phyloP scores from a whole-genome alignment of 2,329 filamentous ascomycete genomes.

The Monosporascus sp. region DNA sequence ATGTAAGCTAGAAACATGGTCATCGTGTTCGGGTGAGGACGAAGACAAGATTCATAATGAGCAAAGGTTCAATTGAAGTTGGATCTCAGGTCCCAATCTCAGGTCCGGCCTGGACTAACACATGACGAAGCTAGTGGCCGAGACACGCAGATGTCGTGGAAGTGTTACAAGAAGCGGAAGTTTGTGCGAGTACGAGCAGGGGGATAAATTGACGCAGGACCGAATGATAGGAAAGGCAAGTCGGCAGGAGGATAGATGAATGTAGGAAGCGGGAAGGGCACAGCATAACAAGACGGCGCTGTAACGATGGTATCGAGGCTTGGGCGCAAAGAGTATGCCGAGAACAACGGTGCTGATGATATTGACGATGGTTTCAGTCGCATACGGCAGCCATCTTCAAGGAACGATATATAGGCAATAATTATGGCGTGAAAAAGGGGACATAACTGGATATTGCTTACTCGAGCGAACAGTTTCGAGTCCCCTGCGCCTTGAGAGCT shows the following conservation, averaged over 20 bases:
- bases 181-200: not conserved
- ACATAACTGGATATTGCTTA: slow-evolving; percentile 42
- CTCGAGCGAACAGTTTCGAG: slow-evolving; percentile 98
- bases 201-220: not conserved
- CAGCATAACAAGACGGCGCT: not conserved
- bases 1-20: slow-evolving; percentile 51
- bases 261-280: too few relatives aligned
- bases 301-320: not conserved
- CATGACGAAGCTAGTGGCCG: slow-evolving; percentile 6
- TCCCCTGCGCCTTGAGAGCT: slow-evolving; percentile 68
- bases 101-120: not conserved
- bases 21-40: slow-evolving; percentile 14
- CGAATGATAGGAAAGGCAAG: too few relatives aligned
- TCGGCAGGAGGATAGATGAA: too few relatives aligned
- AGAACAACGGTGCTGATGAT: not conserved
- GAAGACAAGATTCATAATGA: slow-evolving; percentile 16
- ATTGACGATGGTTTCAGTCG: not conserved
- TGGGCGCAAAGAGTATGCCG: slow-evolving; percentile 1
- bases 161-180: not conserved
- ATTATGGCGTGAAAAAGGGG: slow-evolving; percentile 6
- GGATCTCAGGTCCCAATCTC: not conserved
- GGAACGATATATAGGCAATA: not conserved
- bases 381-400: not conserved
- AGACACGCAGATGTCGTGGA: slow-evolving; percentile 6
- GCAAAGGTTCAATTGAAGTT: not conserved